Base-by-base conservation (phyloP, 2,329 filamentous ascomycete genomes). In the Pestalotiopsis sp. region DNA sequence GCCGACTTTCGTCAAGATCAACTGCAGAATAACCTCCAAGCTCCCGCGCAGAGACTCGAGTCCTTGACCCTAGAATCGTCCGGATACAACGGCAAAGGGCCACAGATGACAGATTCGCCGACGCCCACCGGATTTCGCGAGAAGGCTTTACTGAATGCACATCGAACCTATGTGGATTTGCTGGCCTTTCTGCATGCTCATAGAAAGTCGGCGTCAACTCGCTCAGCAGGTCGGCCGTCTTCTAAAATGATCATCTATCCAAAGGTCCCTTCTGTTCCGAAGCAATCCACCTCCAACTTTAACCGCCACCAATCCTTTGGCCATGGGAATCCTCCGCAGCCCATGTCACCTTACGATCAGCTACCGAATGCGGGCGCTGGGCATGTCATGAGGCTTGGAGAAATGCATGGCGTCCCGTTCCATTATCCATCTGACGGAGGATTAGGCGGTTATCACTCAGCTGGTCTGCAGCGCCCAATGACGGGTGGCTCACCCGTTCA, bases 81-180 rank as follows among this genome's bases (percentile, higher is more conserved):
- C 23, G 72, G 71, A 5, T 77, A 77, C 66, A 68, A 71, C 27
- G 61, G 65, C 14, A 68, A 69, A 31, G 68, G 70, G n/a, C 52
- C 70, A 25, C 70, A 67, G 11, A 39, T 71, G 12, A 69, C 71
- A 12, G 79, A 78, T 6, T 69, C 66, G 20, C 70, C 76, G 17
- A 75, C 79, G 3, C 78, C 79, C 17, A 66, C 76, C 17, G 81
- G 80, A 9, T 93, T 93, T 75, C 91, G 89, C 71, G 92, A 94
- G 71, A 91, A 89, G 71, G 88, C 88, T 2, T 80, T 94, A 27
- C 83, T 87, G 14, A 90, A 90, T 81, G 92, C 92, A n/a, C 91
- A 94, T 77, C 85, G 86, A 72, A 87, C 91, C 39, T 95, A 95
- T 78, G 84, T 92, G 62, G 90, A 93, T 71, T 84, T 95, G 7